Base-by-base conservation (phyloP, 2,329 filamentous ascomycete genomes). In the Pleurostoma richardsiae region DNA sequence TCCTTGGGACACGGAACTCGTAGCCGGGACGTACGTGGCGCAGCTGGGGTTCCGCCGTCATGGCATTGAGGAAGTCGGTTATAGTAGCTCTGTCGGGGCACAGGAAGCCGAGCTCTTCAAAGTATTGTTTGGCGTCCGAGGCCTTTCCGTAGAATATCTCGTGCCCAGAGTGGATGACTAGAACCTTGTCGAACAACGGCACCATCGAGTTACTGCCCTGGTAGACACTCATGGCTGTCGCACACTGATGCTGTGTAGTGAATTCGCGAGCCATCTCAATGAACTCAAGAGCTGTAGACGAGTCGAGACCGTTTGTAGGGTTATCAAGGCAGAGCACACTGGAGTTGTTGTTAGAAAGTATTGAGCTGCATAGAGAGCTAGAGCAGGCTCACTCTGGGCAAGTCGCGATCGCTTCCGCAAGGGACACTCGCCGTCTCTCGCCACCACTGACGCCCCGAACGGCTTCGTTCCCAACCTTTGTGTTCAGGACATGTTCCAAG, bases 341-440 rank as follows among this genome's bases (percentile, higher is more conserved):
- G 42, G 48, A 30, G 73, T 53, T 3, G 69, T 11, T 3, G 29
- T 36, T 8, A 36, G 33, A 36, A 8, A n/a, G 33, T 8, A n/a
- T 8, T 8, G 2, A 8, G n/a, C 33, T 36, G n/a, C 33, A 8
- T 8, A n/a, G 33, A 8, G n/a, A n/a, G 8, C n/a, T 42, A 39
- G 42, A 48, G 7, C 38, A 44, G 6, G 30, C 38, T 4, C 28
- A 10, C 40, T 26, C 67, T 5, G 72, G 70, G 44, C 66, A 60
- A 43, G 77, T 79, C 29, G 83, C 69, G 43, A 81, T 72, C 3
- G 82, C 82, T 61, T 88, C 84, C 1, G 80, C 83, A 49, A 88
- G 83, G 39, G 77, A 80, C 3, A 88, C 83, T 64, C 85, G 77
- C 61, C 86, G 83, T 49, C 77, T 71, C 56, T 82, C 76, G 30